These are phyloP conservation scores for Rhytidhysteron rufulum DNA, from an alignment of 2,329 filamentous ascomycete species.

Conservation along the genomic window DNA sequence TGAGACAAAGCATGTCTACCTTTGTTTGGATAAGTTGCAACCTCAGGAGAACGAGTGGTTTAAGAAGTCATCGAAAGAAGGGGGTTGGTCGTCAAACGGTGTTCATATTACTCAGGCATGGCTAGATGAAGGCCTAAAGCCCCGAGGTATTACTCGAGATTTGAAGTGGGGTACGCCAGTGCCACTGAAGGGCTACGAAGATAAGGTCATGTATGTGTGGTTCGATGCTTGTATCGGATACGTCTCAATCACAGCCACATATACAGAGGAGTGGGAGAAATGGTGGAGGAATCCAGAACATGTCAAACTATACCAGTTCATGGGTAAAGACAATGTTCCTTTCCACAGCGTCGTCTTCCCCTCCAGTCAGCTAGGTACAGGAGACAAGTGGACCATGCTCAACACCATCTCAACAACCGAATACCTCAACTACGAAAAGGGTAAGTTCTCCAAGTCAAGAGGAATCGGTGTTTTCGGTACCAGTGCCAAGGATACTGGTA, in stretches of 20 bases:
- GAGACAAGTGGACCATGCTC: conserved; percentile 83
- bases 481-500: conserved; percentile 80
- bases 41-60: conserved; percentile 75
- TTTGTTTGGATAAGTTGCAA: conserved; percentile 82
- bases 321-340: conserved; percentile 86
- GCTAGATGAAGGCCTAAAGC: conserved; percentile 79
- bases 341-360: conserved; percentile 94
- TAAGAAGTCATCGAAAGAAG: conserved; percentile 66
- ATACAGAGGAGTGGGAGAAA: conserved; percentile 84
- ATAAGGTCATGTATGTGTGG: conserved; percentile 89
- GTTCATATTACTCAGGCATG: conserved; percentile 74
- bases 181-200: conserved; percentile 58
- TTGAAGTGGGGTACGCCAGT: conserved; percentile 79
- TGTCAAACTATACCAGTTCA: conserved; percentile 80
- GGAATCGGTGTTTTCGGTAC: conserved; percentile 89
- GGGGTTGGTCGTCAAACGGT: conserved; percentile 72
- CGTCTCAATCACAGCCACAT: conserved; percentile 88
- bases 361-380: conserved; percentile 76
- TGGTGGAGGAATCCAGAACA: conserved; percentile 93
- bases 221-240: conserved; percentile 93
- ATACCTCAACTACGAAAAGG: conserved; percentile 52
- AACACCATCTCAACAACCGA: conserved; percentile 87
- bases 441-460: conserved; percentile 90
- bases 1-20: conserved; percentile 85
- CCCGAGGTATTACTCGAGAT: conserved; percentile 86